Percentiles rank a stretch among this genome's conserved stretches.
These are phyloP conservation scores for Pseudogymnoascus verrucosus DNA, from an alignment of 2,329 filamentous ascomycete genomes.

Conservation along the genomic window DNA sequence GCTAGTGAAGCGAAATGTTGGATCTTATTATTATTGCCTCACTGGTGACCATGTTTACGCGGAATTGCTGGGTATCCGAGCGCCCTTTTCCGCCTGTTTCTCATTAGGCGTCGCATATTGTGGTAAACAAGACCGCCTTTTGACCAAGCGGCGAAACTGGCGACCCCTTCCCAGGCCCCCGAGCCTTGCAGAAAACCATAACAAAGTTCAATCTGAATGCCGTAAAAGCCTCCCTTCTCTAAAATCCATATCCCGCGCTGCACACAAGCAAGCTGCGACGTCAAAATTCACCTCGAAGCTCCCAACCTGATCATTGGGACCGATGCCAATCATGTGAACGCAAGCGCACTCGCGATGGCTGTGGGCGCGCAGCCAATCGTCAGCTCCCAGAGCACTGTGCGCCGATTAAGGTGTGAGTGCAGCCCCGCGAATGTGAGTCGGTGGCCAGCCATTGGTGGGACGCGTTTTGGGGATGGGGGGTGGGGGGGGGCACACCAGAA, in stretches of 20 bases:
- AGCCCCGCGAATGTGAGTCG: neutral
- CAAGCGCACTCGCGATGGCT: neutral
- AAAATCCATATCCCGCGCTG: neutral
- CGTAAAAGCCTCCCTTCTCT: neutral
- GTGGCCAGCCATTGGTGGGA: neutral
- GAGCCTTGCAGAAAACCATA: neutral
- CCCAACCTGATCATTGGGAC: conserved; percentile 1
- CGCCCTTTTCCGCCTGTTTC: neutral
- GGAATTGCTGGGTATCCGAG: neutral
- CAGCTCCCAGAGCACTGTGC: neutral
- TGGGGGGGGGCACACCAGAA: neutral
- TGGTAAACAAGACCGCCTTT: conserved; percentile 4
- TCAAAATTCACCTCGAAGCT: neutral
- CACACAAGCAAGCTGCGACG: neutral
- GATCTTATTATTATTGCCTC: conserved; percentile 3
- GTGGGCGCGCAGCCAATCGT: neutral
- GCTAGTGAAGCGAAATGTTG: neutral
- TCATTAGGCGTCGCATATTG: conserved; percentile 1
- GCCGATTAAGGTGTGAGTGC: neutral
- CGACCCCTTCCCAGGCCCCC: neutral
- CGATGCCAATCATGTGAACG: conserved; percentile 1
- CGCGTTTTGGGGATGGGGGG: neutral
- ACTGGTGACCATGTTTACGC: conserved; percentile 1
- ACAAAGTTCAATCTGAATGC: neutral
- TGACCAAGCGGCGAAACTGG: conserved; percentile 1